Base-by-base conservation (phyloP, 2,329 filamentous ascomycete genomes). In the Phialocephala subalpina region DNA sequence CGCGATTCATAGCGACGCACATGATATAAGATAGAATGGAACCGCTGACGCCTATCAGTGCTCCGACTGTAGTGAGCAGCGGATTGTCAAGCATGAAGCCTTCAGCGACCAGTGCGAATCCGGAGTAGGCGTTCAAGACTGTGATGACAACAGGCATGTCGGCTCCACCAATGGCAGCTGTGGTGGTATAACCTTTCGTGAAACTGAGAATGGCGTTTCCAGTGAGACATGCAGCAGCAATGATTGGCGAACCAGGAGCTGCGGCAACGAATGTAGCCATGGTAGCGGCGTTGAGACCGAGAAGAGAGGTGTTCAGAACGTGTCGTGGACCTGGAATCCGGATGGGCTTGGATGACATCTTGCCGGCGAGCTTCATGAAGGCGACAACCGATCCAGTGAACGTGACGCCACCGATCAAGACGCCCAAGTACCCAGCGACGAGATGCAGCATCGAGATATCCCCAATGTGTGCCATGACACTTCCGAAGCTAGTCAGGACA, bases 121-220 rank as follows among this genome's bases (percentile, higher is more conserved):
- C 94, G 57, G 92, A 95, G 77, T 97, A 97, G 0, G 93, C 93
- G 72, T 97, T 97, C 22, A 97, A 80, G 0, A 97, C 93, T 0
- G 93, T 97, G 69, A 97, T 97, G 36, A 96, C 92, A 5, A 97
- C 93, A 16, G 91, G 93, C 93, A 97, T 97, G 75, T 97, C 94
- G 14, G 93, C 93, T n/a, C 93, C 94, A 25, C 94, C 94, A 74
- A 97, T 97, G 0, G 92, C 92, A 1, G 93, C 86, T 0, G 94
- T 97, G 0, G 93, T 97, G 0, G 93, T 97, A 75, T 88, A 97
- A 8, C 94, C 94, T 77, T 97, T 95, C 68, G 91, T 81, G 77
- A 97, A 97, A 67, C 91, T 94, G 27, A 97, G 81, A 0, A 87
- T 81, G 0, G 93, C 89, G 75, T 92, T 97, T 47, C 91, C 91